Percentiles rank a stretch among this genome's conserved stretches.
Evolutionary conservation across 1,284 basidiomycete genomes (phyloP).

Genomic region (Leccinum pachyderme): DNA sequence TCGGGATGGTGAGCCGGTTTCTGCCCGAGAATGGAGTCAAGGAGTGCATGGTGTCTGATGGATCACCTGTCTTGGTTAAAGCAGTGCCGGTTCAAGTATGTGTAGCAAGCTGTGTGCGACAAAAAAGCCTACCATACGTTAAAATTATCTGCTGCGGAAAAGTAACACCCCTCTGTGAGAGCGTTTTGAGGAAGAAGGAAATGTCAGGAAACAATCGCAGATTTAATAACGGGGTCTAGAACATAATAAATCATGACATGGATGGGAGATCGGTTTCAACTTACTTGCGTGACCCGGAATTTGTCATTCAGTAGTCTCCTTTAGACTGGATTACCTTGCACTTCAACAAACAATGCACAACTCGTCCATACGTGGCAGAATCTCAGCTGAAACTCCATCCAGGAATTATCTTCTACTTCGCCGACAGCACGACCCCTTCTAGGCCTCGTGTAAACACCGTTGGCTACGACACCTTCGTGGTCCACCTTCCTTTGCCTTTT

Average conservation of each 20-base stretch:
- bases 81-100: neutral
- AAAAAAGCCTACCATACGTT: neutral
- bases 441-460: neutral
- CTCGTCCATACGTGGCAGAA: slow-evolving; percentile 6
- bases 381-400: neutral
- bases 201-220: neutral
- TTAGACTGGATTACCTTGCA: neutral
- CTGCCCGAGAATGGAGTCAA: neutral
- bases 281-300: neutral
- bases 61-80: neutral
- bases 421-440: neutral
- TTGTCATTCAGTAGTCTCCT: neutral
- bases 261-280: neutral
- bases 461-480: neutral
- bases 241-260: neutral
- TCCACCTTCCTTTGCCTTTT: slow-evolving; percentile 6
- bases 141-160: neutral
- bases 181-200: neutral
- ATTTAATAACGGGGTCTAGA: neutral
- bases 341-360: slow-evolving; percentile 18
- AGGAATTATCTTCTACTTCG: neutral
- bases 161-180: neutral
- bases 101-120: neutral
- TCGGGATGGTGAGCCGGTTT: neutral
- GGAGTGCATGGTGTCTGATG: neutral